Percentiles rank a stretch among this genome's conserved stretches.
Conservation (phyloP, 208 protist genomes). For the Trypanosomatidae sp. region DNA sequence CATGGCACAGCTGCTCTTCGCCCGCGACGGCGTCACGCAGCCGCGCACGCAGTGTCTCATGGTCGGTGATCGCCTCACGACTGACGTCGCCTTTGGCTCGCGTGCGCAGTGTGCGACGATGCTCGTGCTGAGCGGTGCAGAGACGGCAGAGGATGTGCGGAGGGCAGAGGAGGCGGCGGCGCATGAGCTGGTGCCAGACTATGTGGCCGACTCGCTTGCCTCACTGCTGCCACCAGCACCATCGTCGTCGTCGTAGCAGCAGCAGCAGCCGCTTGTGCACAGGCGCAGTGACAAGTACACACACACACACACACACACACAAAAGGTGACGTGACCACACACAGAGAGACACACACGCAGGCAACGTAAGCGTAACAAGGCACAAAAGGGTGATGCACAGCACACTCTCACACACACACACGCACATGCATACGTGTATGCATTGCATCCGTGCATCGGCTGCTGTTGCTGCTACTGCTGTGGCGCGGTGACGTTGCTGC, state of each 20-base stretch:
- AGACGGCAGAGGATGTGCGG: slow-evolving; percentile 22
- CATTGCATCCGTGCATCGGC: too few species aligned
- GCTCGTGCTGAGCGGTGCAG: slow-evolving; percentile 52
- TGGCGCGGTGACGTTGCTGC: too few species aligned
- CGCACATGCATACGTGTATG: too few species aligned
- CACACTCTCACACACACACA: too few species aligned
- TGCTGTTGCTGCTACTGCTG: too few species aligned
- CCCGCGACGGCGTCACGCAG: slow-evolving; percentile 23
- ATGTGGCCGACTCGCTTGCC: slow-evolving; percentile 47
- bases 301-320: too few species aligned
- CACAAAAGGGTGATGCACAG: too few species aligned
- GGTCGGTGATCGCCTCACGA: slow-evolving; percentile 66
- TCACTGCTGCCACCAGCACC: slow-evolving; percentile 10
- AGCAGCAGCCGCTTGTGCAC: too few species aligned
- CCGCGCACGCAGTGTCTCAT: slow-evolving; percentile 37
- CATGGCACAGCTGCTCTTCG: slow-evolving; percentile 45
- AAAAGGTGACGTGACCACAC: too few species aligned
- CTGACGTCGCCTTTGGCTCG: slow-evolving; percentile 69
- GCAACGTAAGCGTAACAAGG: too few species aligned
- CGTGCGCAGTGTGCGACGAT: slow-evolving; percentile 31
- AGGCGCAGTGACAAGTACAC: too few species aligned
- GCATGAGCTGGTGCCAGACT: slow-evolving; percentile 21
- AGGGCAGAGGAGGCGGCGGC: slow-evolving; percentile 12
- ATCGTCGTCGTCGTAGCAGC: not conserved
- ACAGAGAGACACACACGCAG: too few species aligned